Percentiles rank a stretch among this genome's conserved stretches.
These are phyloP conservation scores for Fusarium denticulatum DNA, from an alignment of 2,329 filamentous ascomycete genomes.

Conservation along the genomic window DNA sequence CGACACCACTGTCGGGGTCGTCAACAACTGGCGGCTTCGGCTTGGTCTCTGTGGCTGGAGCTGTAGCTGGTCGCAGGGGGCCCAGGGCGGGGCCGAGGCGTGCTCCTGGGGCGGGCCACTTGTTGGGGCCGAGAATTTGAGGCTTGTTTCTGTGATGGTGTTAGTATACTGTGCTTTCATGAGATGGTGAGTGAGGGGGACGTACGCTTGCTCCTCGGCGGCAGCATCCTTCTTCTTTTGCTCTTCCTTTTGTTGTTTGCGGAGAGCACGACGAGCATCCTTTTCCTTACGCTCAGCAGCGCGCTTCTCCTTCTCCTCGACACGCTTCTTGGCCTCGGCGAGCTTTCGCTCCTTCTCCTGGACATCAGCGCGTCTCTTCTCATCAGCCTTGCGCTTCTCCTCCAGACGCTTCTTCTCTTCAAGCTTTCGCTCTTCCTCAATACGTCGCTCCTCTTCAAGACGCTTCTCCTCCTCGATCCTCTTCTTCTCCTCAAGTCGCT, in stretches of 20 bases:
- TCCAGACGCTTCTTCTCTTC: slow-evolving; percentile 13
- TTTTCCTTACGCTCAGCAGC: slow-evolving; percentile 21
- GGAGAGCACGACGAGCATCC: slow-evolving; percentile 13
- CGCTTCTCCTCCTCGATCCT: slow-evolving; percentile 10
- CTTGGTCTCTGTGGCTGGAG: slow-evolving; percentile 9
- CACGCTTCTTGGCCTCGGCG: slow-evolving; percentile 4
- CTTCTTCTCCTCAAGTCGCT: slow-evolving; percentile 12
- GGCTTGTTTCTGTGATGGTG: slow-evolving; percentile 4
- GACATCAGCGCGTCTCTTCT: background rate
- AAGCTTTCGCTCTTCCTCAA: slow-evolving; percentile 16
- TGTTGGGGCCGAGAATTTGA: slow-evolving; percentile 15
- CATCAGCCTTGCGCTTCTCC: slow-evolving; percentile 8
- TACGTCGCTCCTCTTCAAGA: slow-evolving; percentile 1
- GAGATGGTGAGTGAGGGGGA: accelerated
- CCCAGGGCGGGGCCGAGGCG: slow-evolving; percentile 12
- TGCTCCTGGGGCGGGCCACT: slow-evolving; percentile 11
- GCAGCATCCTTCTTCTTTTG: slow-evolving; percentile 14
- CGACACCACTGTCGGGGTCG: slow-evolving; percentile 6
- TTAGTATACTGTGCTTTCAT: too few species aligned
- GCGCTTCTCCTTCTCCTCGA: slow-evolving; percentile 17
- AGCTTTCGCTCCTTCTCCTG: slow-evolving; percentile 13
- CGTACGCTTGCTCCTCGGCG: slow-evolving; percentile 14
- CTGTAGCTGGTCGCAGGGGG: background rate
- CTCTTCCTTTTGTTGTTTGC: slow-evolving; percentile 19
- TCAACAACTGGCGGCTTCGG: background rate